Percentiles rank a stretch among this genome's conserved stretches.
phyloP scores from a whole-genome alignment of 2,329 filamentous ascomycete species.

The Penicillium brasilianum region DNA sequence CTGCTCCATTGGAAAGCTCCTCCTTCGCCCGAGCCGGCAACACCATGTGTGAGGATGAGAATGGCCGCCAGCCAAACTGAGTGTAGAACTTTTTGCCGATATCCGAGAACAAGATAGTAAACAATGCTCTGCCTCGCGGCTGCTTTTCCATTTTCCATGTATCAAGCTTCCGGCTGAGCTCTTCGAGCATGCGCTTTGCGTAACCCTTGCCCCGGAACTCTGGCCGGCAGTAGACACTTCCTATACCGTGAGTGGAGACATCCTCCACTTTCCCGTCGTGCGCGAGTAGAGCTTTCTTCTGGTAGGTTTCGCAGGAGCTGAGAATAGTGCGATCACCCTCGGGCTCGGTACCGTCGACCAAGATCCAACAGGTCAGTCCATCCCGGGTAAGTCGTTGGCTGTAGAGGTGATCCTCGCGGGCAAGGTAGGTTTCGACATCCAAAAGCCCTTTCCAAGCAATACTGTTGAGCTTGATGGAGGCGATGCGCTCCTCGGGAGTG shows the following conservation, averaged over 20 bases:
- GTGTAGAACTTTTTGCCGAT: constrained; percentile 85
- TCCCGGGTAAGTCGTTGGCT: constrained; percentile 59
- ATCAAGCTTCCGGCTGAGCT: constrained; percentile 63
- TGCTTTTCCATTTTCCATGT: constrained; percentile 57
- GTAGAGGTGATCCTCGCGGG: constrained; percentile 60
- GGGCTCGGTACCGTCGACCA: constrained; percentile 55
- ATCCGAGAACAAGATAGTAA: constrained; percentile 84
- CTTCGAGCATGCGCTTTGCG: constrained; percentile 73
- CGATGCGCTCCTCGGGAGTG: constrained; percentile 58
- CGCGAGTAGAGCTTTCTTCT: constrained; percentile 48
- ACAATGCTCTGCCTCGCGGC: constrained; percentile 54
- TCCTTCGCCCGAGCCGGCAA: constrained; percentile 54
- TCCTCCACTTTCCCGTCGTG: constrained; percentile 62
- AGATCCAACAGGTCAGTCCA: constrained; percentile 64
- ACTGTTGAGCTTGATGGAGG: constrained; percentile 60
- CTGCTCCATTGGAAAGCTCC: constrained; percentile 26
- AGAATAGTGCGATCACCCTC: constrained; percentile 54
- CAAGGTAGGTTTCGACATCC: constrained; percentile 60
- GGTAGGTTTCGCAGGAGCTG: constrained; percentile 63
- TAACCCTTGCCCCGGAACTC: constrained; percentile 74
- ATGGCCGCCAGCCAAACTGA: constrained; percentile 75
- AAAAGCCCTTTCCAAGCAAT: constrained; percentile 63
- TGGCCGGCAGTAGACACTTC: constrained; percentile 76
- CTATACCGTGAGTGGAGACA: constrained; percentile 70
- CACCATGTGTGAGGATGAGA: constrained; percentile 72